Conservation (phyloP, 2,329 filamentous ascomycete species). For the Phialophora tarda region DNA sequence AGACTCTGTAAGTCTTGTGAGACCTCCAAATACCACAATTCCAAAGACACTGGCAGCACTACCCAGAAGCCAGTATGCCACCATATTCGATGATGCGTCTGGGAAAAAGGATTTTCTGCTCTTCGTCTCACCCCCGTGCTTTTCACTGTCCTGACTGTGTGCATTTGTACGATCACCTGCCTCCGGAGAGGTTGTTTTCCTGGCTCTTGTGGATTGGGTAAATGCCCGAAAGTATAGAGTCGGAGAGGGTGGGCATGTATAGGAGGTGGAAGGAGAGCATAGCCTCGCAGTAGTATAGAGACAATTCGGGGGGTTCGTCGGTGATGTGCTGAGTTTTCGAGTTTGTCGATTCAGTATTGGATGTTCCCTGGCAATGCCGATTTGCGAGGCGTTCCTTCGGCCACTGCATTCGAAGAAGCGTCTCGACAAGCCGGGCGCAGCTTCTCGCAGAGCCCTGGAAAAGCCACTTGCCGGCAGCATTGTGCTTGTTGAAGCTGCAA, state of each 20-base stretch:
- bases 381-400: conserved; percentile 17
- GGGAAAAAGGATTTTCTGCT: conserved; percentile 51
- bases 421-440: conserved; percentile 35
- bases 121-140: conserved; percentile 16
- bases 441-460: conserved; percentile 34
- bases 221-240: conserved; percentile 18
- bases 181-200: neutral
- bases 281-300: neutral
- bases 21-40: conserved; percentile 91
- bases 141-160: neutral
- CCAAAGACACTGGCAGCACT: conserved; percentile 95
- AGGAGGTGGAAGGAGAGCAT: neutral
- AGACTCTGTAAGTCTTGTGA: conserved; percentile 93
- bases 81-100: conserved; percentile 72
- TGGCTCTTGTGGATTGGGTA: conserved; percentile 25
- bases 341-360: neutral
- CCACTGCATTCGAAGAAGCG: conserved; percentile 37
- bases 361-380: neutral
- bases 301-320: neutral
- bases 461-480: conserved; percentile 34
- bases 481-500: neutral
- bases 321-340: conserved; percentile 14
- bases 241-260: neutral
- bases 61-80: conserved; percentile 90
- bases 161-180: conserved; percentile 3